Conservation (phyloP, 306 rosid genomes). For the Begonia loranthoides region DNA sequence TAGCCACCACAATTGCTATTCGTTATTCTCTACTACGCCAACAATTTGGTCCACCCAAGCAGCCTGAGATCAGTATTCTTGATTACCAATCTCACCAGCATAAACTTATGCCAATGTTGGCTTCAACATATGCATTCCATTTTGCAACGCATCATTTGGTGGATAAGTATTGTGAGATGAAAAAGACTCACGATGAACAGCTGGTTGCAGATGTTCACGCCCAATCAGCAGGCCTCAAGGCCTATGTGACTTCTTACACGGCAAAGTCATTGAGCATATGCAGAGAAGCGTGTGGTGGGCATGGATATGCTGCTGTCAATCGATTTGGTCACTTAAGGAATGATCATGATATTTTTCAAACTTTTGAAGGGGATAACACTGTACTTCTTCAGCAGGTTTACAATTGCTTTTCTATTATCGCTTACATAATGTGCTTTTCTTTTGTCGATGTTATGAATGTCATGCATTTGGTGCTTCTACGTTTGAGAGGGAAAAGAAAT, state of each 20-base stretch:
- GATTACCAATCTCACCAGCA: constrained; percentile 98
- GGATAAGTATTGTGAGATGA: constrained; percentile 77
- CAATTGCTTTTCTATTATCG: not conserved
- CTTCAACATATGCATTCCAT: constrained; percentile 87
- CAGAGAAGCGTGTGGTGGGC: constrained; percentile 99
- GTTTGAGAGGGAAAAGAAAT: not conserved
- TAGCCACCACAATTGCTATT: constrained; percentile 68
- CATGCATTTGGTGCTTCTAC: not conserved
- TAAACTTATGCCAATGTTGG: constrained; percentile 98
- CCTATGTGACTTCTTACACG: constrained; percentile 75
- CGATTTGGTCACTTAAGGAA: constrained; percentile 83
- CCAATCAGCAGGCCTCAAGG: constrained; percentile 85
- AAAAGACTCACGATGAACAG: constrained; percentile 63
- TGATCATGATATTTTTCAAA: constrained; percentile 96
- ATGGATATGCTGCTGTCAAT: constrained; percentile 94
- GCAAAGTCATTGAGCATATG: constrained; percentile 87
- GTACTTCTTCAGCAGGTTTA: constrained; percentile 94
- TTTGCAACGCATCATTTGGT: constrained; percentile 54
- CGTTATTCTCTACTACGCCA: constrained; percentile 84
- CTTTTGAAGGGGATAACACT: constrained; percentile 98
- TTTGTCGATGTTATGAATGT: not conserved
- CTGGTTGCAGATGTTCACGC: constrained; percentile 81
- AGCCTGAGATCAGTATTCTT: constrained; percentile 79
- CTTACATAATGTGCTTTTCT: not conserved
- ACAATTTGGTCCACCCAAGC: constrained; percentile 92